Conservation (phyloP, 352 stramenopile species). For the Phytophthora citrophthora region DNA sequence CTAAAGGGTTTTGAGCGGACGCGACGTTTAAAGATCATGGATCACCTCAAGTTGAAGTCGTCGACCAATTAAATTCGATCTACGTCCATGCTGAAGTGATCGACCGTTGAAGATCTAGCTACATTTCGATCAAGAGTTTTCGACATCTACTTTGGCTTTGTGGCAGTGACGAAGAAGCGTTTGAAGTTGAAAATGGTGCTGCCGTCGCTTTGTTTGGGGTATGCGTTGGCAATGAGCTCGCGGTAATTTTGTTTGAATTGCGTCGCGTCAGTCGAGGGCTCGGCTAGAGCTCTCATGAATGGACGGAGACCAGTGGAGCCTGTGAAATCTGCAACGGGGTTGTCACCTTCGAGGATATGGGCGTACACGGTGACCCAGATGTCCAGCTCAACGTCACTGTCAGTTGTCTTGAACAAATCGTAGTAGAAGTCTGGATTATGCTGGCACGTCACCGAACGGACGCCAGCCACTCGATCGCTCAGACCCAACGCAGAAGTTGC, state of each 20-base stretch:
- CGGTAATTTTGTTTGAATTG: constrained; percentile 61
- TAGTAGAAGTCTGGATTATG: constrained; percentile 69
- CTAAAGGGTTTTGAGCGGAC: constrained; percentile 1
- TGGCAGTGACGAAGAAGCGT: constrained; percentile 53
- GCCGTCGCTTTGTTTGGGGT: constrained; percentile 58
- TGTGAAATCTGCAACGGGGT: constrained; percentile 73
- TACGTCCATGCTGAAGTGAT: background rate
- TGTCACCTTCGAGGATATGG: constrained; percentile 59
- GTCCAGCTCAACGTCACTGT: constrained; percentile 37
- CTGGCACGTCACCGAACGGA: constrained; percentile 72
- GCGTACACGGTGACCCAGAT: constrained; percentile 70
- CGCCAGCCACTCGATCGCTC: constrained; percentile 39
- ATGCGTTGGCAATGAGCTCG: constrained; percentile 55
- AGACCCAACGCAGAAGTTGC: constrained; percentile 46
- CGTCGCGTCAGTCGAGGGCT: constrained; percentile 21
- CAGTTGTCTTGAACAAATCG: constrained; percentile 46
- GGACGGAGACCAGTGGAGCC: constrained; percentile 59
- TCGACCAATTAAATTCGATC: constrained; percentile 4
- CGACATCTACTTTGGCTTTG: background rate
- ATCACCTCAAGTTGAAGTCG: constrained; percentile 26
- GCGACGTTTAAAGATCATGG: constrained; percentile 18
- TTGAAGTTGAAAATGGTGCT: constrained; percentile 66
- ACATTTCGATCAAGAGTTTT: background rate
- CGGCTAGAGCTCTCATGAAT: constrained; percentile 59
- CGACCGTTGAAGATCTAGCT: background rate